Evolutionary conservation across 352 stramenopile species (phyloP).

Genomic region (Globisporangium apiculatum): DNA sequence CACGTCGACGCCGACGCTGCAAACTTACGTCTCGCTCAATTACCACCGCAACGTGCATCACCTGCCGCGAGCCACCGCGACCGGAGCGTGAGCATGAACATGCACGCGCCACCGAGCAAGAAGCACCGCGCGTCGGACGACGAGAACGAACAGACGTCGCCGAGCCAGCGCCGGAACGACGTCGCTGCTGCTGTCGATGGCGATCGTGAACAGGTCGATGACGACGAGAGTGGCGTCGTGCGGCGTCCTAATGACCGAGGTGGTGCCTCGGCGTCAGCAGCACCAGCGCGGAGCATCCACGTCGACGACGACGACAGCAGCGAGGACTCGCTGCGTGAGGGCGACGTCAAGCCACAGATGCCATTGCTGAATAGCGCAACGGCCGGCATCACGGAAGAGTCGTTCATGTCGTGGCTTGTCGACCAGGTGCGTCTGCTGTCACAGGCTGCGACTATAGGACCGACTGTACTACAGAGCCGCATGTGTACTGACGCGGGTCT

Average conservation of each 20-base stretch:
- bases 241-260: conserved; percentile 3
- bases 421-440: conserved; percentile 23
- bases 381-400: conserved; percentile 56
- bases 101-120: conserved; percentile 57
- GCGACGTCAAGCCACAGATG: background rate
- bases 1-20: too few relatives aligned
- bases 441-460: too few relatives aligned
- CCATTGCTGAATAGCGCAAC: conserved; percentile 12
- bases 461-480: background rate
- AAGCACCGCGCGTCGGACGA: conserved; percentile 78
- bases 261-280: background rate
- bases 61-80: conserved; percentile 26
- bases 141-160: conserved; percentile 36
- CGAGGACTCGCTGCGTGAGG: background rate
- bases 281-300: background rate
- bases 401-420: conserved; percentile 74
- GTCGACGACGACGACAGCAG: conserved; percentile 10
- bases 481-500: too few relatives aligned
- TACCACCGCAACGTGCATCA: background rate
- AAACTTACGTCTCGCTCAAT: too few relatives aligned
- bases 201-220: background rate
- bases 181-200: background rate
- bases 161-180: conserved; percentile 6
- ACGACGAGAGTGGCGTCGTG: background rate
- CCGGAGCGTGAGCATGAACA: conserved; percentile 69